Conservation (phyloP, 2,329 filamentous ascomycete species). For the Huntiella decipiens region DNA sequence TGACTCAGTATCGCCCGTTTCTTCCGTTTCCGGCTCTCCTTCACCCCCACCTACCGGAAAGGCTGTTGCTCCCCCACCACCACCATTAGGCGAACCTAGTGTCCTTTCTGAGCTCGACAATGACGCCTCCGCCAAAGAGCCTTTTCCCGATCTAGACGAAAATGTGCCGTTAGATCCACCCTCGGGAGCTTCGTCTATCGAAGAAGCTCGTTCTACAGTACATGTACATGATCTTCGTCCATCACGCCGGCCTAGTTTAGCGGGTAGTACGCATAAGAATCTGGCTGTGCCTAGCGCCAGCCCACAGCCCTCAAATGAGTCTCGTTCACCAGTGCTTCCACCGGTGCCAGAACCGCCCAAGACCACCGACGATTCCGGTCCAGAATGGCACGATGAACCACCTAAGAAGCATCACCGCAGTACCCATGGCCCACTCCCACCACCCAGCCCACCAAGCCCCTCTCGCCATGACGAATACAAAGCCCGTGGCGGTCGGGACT, state of each 20-base stretch:
- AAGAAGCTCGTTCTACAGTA: constrained; percentile 9
- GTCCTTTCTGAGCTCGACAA: background rate
- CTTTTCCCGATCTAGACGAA: constrained; percentile 1
- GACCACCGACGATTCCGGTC: background rate
- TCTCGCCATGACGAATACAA: constrained; percentile 1
- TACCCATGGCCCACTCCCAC: constrained; percentile 6
- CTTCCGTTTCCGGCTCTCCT: constrained; percentile 5
- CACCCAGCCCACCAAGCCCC: constrained; percentile 4
- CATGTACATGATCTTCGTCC: constrained; percentile 2
- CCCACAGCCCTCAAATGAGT: background rate
- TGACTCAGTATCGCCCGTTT: constrained; percentile 3
- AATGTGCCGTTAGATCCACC: background rate
- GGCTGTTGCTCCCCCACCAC: constrained; percentile 5
- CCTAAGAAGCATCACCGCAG: background rate
- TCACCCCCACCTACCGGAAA: constrained; percentile 3
- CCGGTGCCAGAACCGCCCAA: background rate
- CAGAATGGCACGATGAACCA: background rate
- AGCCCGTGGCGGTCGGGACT: background rate
- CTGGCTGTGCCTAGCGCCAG: too few relatives aligned
- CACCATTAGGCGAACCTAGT: background rate
- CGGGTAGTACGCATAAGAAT: constrained; percentile 1
- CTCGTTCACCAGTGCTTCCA: background rate
- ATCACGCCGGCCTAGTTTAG: constrained; percentile 4
- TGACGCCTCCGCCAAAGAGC: constrained; percentile 1
- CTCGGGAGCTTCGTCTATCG: constrained; percentile 7